Conservation (phyloP, 768 basidiomycete species). For the Russula brevipes region DNA sequence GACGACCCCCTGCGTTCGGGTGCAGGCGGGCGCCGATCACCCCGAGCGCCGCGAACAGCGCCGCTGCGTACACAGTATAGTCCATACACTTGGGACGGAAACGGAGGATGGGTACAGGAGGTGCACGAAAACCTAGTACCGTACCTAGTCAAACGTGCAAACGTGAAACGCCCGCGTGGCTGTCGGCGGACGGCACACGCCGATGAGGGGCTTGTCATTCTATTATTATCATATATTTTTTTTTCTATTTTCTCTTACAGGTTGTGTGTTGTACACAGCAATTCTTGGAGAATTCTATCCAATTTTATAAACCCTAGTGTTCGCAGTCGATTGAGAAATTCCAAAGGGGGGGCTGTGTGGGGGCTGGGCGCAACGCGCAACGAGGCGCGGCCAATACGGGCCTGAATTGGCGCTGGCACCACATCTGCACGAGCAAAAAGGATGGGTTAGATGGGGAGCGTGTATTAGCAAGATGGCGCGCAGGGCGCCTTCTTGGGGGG, state of each 20-base stretch:
- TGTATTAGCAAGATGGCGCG: neutral
- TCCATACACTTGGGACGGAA: neutral
- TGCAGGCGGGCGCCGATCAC: slow-evolving; percentile 3
- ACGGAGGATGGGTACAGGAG: neutral
- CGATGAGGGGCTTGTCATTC: neutral
- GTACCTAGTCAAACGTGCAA: neutral
- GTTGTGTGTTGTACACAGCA: neutral
- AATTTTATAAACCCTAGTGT: neutral
- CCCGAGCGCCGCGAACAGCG: neutral
- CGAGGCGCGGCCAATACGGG: neutral
- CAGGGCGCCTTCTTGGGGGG: neutral
- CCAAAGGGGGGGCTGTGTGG: slow-evolving; percentile 4
- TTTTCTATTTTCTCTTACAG: neutral
- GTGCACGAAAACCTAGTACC: too few relatives aligned
- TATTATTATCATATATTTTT: neutral
- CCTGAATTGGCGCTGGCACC: neutral
- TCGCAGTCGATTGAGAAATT: slow-evolving; percentile 13
- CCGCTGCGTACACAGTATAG: neutral
- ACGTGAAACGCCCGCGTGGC: slow-evolving; percentile 11
- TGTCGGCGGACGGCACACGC: slow-evolving; percentile 2
- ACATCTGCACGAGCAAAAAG: too few relatives aligned
- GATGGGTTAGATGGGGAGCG: too few relatives aligned
- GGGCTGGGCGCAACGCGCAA: neutral
- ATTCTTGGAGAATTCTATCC: too few relatives aligned
- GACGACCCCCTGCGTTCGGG: neutral